Evolutionary conservation across 108 stramenopile genomes (phyloP).

Genomic region (Mediolabrus comicus): DNA sequence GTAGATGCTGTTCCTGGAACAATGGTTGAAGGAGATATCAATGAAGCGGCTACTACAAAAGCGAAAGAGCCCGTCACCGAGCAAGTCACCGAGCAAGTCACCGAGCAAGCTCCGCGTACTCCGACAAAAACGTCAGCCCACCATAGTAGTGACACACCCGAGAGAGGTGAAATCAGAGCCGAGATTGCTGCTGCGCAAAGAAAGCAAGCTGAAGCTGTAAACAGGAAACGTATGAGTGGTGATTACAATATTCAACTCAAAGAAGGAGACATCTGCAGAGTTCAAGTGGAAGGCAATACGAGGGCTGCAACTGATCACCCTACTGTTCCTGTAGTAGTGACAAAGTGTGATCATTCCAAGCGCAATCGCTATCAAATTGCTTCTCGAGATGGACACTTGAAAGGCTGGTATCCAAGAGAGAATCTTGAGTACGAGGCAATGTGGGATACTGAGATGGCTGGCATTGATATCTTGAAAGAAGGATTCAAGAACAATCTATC

Average conservation of each 20-base stretch:
- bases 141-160: too few relatives aligned
- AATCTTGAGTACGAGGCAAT: background rate
- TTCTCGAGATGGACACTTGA: conserved; percentile 1
- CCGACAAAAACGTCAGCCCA: too few relatives aligned
- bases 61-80: too few relatives aligned
- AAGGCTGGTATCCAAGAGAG: background rate
- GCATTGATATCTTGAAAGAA: background rate
- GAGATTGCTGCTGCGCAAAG: too few relatives aligned
- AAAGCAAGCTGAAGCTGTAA: background rate
- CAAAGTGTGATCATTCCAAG: background rate
- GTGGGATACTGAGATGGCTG: background rate
- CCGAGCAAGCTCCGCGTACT: too few relatives aligned
- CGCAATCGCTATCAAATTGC: background rate
- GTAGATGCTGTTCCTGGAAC: too few relatives aligned
- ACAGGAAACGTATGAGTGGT: background rate
- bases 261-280: conserved; percentile 5
- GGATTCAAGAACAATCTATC: background rate
- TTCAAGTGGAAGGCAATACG: conserved; percentile 2
- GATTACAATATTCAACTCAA: background rate
- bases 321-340: conserved; percentile 3
- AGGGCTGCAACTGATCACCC: conserved; percentile 1
- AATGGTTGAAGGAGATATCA: too few relatives aligned
- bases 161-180: too few relatives aligned
- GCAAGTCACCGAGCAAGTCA: too few relatives aligned
- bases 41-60: too few relatives aligned